Evolutionary conservation across 495 filamentous ascomycete genomes (phyloP).

Genomic region (Podospora anserina): DNA sequence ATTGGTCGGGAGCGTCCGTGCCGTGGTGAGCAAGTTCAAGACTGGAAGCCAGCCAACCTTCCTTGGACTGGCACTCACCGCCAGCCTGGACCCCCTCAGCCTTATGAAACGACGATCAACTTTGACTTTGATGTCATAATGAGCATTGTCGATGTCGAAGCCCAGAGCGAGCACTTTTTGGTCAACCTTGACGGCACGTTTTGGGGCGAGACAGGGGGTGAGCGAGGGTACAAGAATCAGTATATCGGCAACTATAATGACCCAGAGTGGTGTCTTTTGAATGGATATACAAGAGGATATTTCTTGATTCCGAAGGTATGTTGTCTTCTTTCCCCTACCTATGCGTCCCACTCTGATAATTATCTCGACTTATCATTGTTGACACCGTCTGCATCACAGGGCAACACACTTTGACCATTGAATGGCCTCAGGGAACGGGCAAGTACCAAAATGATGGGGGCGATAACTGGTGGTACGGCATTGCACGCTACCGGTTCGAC

Average conservation of each 20-base stretch:
- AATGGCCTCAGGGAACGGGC: neutral
- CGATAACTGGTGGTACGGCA: neutral
- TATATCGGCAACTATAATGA: neutral
- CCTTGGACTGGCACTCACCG: no score
- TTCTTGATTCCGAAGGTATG: slow-evolving; percentile 1
- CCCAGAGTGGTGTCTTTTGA: neutral
- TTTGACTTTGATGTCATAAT: neutral
- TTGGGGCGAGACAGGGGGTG: neutral
- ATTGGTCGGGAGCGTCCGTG: no score
- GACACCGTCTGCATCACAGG: neutral
- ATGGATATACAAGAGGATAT: neutral
- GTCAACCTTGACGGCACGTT: neutral
- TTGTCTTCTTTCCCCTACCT: neutral
- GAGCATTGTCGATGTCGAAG: neutral
- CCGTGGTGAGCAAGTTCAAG: no score
- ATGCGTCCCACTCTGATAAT: neutral
- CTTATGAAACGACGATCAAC: no score
- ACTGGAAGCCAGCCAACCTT: no score
- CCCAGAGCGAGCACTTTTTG: neutral
- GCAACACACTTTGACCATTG: neutral
- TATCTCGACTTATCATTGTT: neutral
- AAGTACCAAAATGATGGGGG: neutral
- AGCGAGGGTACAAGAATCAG: neutral
- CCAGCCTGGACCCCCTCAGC: no score
- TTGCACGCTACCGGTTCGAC: neutral